Percentiles rank a stretch among this genome's conserved stretches.
Conservation (phyloP, 73 alveolate genomes). For the Paramecium primaurelia region DNA sequence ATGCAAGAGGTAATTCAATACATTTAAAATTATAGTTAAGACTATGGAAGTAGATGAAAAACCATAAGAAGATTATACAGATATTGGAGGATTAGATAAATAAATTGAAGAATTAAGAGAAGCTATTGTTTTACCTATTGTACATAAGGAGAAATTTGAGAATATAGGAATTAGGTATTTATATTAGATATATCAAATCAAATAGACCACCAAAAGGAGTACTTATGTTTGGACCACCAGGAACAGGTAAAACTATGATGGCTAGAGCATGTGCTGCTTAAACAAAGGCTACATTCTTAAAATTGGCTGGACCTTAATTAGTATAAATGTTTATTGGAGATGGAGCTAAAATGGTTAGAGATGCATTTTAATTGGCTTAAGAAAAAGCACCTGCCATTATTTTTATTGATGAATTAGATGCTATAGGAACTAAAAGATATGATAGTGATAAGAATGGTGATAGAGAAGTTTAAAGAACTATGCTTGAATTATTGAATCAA, state of each 20-base stretch:
- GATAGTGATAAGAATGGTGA: slow-evolving; percentile 91
- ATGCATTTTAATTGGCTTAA: slow-evolving; percentile 98
- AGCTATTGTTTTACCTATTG: slow-evolving; percentile 99
- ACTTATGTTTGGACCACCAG: slow-evolving; percentile 99
- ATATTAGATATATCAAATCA: not conserved
- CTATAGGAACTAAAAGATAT: slow-evolving; percentile 98
- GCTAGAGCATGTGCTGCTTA: slow-evolving; percentile 99
- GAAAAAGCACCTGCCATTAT: slow-evolving; percentile 98
- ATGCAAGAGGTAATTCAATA: slow-evolving; percentile 51
- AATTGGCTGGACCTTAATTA: slow-evolving; percentile 99
- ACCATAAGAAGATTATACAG: slow-evolving; percentile 99
- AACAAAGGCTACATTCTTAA: slow-evolving; percentile 98
- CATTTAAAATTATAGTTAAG: slow-evolving; percentile 8
- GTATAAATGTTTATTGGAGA: slow-evolving; percentile 99
- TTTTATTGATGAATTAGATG: slow-evolving; percentile 99
- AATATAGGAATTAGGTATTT: slow-evolving; percentile 92
- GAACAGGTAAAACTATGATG: slow-evolving; percentile 99
- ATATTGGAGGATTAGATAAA: slow-evolving; percentile 99
- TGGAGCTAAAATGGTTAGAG: slow-evolving; percentile 99
- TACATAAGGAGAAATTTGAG: slow-evolving; percentile 98
- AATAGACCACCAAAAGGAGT: slow-evolving; percentile 99
- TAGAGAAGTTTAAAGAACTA: slow-evolving; percentile 99
- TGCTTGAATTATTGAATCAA: slow-evolving; percentile 99
- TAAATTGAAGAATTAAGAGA: slow-evolving; percentile 98
- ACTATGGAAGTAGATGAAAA: slow-evolving; percentile 97